Conservation (phyloP, 2,329 filamentous ascomycete species). For the Ascochyta clinopodiicola region DNA sequence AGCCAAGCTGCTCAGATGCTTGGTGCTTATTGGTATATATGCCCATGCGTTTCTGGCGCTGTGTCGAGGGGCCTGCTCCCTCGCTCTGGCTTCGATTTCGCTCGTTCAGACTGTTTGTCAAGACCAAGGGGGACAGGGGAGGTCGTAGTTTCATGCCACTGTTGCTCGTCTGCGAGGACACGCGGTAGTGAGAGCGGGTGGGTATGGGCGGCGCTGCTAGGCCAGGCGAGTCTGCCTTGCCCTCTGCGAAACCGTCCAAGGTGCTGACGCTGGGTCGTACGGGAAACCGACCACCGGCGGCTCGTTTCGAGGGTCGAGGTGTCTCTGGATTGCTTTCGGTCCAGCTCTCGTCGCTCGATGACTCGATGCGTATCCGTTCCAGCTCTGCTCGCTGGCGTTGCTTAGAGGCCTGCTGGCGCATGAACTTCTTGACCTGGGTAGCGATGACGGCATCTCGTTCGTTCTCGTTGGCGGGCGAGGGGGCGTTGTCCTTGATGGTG, state of each 20-base stretch:
- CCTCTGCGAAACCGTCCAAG: slow-evolving; percentile 63
- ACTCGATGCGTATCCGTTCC: slow-evolving; percentile 51
- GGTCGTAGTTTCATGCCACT: slow-evolving; percentile 69
- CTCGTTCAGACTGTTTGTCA: slow-evolving; percentile 71
- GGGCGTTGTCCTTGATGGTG: slow-evolving; percentile 49
- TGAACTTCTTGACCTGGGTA: slow-evolving; percentile 64
- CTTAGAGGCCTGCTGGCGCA: slow-evolving; percentile 54
- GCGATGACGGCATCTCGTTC: slow-evolving; percentile 67
- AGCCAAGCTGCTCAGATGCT: slow-evolving; percentile 58
- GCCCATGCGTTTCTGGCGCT: slow-evolving; percentile 66
- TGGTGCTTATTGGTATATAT: slow-evolving; percentile 61
- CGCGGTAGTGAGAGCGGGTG: slow-evolving; percentile 79
- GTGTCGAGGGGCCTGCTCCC: slow-evolving; percentile 59
- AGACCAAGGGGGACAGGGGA: slow-evolving; percentile 72
- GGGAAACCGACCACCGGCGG: slow-evolving; percentile 63
- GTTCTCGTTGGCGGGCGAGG: slow-evolving; percentile 61
- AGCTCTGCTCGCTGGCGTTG: slow-evolving; percentile 42
- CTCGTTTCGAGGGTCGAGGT: slow-evolving; percentile 70
- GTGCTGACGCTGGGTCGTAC: slow-evolving; percentile 72
- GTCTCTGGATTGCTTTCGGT: slow-evolving; percentile 76
- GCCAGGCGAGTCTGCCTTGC: slow-evolving; percentile 40
- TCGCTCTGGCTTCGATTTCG: slow-evolving; percentile 70
- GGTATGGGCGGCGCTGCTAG: slow-evolving; percentile 74
- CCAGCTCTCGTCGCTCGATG: slow-evolving; percentile 56
- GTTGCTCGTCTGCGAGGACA: slow-evolving; percentile 69